Evolutionary conservation across 495 filamentous ascomycete species (phyloP), one percentile per base, ranked within the genome.

Genomic region (Penicillium crystallinum): DNA sequence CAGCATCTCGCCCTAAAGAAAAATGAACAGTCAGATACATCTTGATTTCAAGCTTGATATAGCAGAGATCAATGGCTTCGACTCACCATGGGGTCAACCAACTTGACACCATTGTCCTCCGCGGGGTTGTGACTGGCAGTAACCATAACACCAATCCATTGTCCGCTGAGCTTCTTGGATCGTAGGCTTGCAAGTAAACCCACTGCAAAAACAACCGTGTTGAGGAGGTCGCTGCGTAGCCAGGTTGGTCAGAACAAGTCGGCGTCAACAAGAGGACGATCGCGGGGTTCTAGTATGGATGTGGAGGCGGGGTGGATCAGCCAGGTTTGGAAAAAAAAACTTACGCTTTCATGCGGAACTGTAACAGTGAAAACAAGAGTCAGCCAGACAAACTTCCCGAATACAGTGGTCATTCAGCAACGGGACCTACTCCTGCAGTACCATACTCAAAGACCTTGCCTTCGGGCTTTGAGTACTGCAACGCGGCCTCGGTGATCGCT

Each of bases 91-190:
- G 93, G 93, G 70, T 99, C 93, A 56, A 99, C 88, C 56, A 99
- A 79, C 80, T 99, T 99, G 58, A 99, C 89, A 46, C 93, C 93
- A 74, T 99, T 99, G 72, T 99, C 93, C 61, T 86, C 85, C 3
- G 95, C 89, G 33, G 90, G 90, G 72, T 99, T 99, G 80, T 99
- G 93, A 59, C 90, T 96, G 30, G 93, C 93, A 56, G 93, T 99
- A 67, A 99, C 90, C 93, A 99, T 97, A 45, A 99, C 82, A 66
- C 93, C 93, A 66, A 99, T 95, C 60, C 88, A 87, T 75, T 92
- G 87, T 53, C 90, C 86, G 62, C 85, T 84, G 44, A 91, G 79
- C 66, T 91, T 91, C 64, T 88, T 89, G 35, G 90, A 97, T 33
- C 93, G 88, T n/a, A 97, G 80, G 41, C 88, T 83, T 35, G 95